A percentile compares a stretch with the other conserved stretches of the same genome.
phyloP scores from a whole-genome alignment of 2,329 filamentous ascomycete species.

The Fusarium siculi region DNA sequence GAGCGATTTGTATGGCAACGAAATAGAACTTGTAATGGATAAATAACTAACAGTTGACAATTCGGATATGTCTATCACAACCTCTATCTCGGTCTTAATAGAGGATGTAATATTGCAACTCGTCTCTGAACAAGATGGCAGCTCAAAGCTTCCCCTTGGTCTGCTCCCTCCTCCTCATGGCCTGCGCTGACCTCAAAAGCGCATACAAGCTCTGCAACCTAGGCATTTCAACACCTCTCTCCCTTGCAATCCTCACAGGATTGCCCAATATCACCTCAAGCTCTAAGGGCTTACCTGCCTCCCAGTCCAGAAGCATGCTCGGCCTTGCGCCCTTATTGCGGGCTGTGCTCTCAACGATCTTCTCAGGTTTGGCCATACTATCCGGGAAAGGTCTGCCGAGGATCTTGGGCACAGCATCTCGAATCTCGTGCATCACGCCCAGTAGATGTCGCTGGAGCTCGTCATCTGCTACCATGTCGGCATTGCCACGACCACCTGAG shows the following conservation, averaged over 20 bases:
- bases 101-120: not conserved
- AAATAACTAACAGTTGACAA: not conserved
- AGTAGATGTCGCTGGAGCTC: slow-evolving; percentile 71
- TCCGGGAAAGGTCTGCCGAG: slow-evolving; percentile 69
- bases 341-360: slow-evolving; percentile 70
- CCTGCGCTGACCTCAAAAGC: slow-evolving; percentile 70
- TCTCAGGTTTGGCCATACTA: slow-evolving; percentile 68
- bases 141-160: slow-evolving; percentile 40
- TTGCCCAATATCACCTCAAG: slow-evolving; percentile 79
- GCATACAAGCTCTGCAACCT: slow-evolving; percentile 75
- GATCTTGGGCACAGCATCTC: slow-evolving; percentile 70
- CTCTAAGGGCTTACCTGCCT: slow-evolving; percentile 72
- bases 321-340: slow-evolving; percentile 72
- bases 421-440: slow-evolving; percentile 76
- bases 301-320: slow-evolving; percentile 78
- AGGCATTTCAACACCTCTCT: slow-evolving; percentile 72
- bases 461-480: slow-evolving; percentile 71
- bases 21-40: not conserved
- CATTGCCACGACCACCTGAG: slow-evolving; percentile 71
- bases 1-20: not conserved
- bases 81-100: not conserved
- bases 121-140: not conserved
- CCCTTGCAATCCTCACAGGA: slow-evolving; percentile 72
- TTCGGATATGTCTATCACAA: not conserved
- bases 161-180: slow-evolving; percentile 59